Percentiles rank a stretch among this genome's conserved stretches.
Evolutionary conservation across 768 basidiomycete genomes (phyloP).

Genomic region (Xerocomellus chrysenteron): DNA sequence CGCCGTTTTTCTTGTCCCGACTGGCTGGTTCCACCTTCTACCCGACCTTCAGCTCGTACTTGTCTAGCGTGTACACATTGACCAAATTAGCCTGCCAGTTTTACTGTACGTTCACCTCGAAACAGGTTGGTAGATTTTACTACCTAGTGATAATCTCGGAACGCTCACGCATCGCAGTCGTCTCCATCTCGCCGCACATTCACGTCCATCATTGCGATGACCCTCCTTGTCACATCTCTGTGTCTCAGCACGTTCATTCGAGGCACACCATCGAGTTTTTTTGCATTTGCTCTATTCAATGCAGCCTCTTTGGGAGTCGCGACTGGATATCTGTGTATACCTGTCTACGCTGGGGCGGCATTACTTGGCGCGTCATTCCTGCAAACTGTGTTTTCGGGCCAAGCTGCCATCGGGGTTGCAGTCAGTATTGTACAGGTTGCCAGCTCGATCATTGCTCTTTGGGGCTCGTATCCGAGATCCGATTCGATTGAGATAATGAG

Average conservation of each 20-base stretch:
- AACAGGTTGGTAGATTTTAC: conserved; percentile 48
- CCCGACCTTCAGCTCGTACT: too few relatives aligned
- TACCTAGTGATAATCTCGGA: background rate
- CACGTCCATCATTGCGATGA: conserved; percentile 48
- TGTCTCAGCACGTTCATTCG: conserved; percentile 65
- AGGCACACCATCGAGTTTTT: conserved; percentile 55
- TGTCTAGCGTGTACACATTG: conserved; percentile 8
- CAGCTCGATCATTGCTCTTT: conserved; percentile 59
- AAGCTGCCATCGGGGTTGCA: conserved; percentile 81
- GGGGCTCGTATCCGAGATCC: conserved; percentile 37
- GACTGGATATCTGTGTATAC: conserved; percentile 74
- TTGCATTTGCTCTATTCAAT: conserved; percentile 62
- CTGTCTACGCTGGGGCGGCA: conserved; percentile 78
- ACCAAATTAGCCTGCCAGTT: conserved; percentile 70
- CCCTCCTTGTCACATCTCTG: conserved; percentile 55
- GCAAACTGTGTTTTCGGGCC: conserved; percentile 78
- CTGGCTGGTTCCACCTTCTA: too few relatives aligned
- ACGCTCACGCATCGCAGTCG: conserved; percentile 40
- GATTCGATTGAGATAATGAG: conserved; percentile 19
- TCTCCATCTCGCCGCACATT: conserved; percentile 60
- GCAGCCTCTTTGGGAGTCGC: conserved; percentile 57
- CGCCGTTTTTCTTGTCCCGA: too few relatives aligned
- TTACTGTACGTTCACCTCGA: conserved; percentile 68
- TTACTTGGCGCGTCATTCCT: conserved; percentile 73
- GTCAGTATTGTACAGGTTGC: conserved; percentile 76